Conservation (phyloP, 2,329 filamentous ascomycete species). For the Paecilomyces sp. region DNA sequence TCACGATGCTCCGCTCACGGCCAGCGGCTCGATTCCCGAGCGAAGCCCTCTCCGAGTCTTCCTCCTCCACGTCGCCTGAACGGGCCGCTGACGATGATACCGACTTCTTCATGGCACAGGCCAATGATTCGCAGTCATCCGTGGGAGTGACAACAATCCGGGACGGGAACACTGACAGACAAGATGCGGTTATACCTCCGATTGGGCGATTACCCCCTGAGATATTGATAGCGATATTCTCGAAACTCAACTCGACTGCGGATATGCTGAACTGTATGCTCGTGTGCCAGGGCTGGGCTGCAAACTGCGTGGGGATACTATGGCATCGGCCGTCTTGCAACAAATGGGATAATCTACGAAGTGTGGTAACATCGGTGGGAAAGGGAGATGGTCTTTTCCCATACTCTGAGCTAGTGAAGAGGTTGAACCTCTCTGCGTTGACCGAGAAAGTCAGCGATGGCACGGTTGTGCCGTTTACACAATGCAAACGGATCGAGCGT, state of each 20-base stretch:
- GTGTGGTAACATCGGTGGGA: constrained; percentile 71
- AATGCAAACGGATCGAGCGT: constrained; percentile 86
- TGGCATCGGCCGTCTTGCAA: constrained; percentile 94
- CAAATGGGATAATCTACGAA: constrained; percentile 72
- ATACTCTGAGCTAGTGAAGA: constrained; percentile 84
- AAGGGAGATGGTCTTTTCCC: constrained; percentile 71
- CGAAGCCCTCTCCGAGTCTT: constrained; percentile 36
- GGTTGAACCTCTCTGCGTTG: constrained; percentile 80
- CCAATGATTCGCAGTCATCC: constrained; percentile 89
- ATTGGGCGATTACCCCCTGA: constrained; percentile 85
- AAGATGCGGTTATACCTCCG: constrained; percentile 42
- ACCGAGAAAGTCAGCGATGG: constrained; percentile 77
- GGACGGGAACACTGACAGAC: constrained; percentile 58
- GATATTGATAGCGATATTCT: constrained; percentile 87
- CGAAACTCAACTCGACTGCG: constrained; percentile 65
- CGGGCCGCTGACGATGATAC: constrained; percentile 76
- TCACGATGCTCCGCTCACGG: constrained; percentile 31
- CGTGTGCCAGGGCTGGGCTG: constrained; percentile 89
- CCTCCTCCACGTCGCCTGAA: constrained; percentile 39
- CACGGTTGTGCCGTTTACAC: constrained; percentile 70
- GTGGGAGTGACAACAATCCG: constrained; percentile 72
- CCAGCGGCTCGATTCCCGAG: constrained; percentile 29
- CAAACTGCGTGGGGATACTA: constrained; percentile 83
- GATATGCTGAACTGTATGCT: constrained; percentile 86
- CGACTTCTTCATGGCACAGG: constrained; percentile 76